These are phyloP conservation scores for Epichloe baconii DNA, from an alignment of 2,329 filamentous ascomycete genomes.

Conservation along the genomic window DNA sequence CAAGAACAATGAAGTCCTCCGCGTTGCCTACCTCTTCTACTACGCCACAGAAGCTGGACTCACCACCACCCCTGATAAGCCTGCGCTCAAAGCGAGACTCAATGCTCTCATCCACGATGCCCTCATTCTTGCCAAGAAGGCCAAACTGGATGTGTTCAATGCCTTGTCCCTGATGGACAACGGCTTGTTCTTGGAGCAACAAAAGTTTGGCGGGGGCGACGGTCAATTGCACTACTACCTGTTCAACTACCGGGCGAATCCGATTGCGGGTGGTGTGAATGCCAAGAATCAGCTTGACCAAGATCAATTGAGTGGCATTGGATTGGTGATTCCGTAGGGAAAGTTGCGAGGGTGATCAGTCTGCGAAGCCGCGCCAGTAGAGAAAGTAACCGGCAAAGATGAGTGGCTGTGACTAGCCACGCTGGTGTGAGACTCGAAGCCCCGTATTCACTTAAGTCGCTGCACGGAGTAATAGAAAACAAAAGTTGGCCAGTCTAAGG, in stretches of 20 bases:
- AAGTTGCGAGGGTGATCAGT: too few relatives aligned
- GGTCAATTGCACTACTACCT: slow-evolving; percentile 94
- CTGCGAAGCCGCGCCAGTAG: too few relatives aligned
- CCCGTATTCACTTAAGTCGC: too few relatives aligned
- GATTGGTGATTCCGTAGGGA: slow-evolving; percentile 59
- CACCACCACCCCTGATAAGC: slow-evolving; percentile 34
- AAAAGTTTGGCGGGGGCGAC: slow-evolving; percentile 90
- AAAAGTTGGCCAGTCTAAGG: too few relatives aligned
- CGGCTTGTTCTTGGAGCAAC: slow-evolving; percentile 78
- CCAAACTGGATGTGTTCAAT: slow-evolving; percentile 92
- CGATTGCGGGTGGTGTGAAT: slow-evolving; percentile 77
- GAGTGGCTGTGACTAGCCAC: too few relatives aligned
- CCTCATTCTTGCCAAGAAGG: slow-evolving; percentile 71
- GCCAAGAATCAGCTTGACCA: slow-evolving; percentile 65
- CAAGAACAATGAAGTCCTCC: slow-evolving; percentile 63
- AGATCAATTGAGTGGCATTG: slow-evolving; percentile 70
- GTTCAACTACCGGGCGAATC: slow-evolving; percentile 87
- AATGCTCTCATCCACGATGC: slow-evolving; percentile 74
- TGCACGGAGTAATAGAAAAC: too few relatives aligned
- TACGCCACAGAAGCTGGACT: slow-evolving; percentile 80
- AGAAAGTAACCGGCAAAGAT: too few relatives aligned
- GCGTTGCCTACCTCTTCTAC: slow-evolving; percentile 93
- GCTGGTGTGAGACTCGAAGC: too few relatives aligned
- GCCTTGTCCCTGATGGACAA: slow-evolving; percentile 91
- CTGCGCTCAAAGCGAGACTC: slow-evolving; percentile 62